Conservation (phyloP, 257 asterid genomes). For the Verbascum thapsus region DNA sequence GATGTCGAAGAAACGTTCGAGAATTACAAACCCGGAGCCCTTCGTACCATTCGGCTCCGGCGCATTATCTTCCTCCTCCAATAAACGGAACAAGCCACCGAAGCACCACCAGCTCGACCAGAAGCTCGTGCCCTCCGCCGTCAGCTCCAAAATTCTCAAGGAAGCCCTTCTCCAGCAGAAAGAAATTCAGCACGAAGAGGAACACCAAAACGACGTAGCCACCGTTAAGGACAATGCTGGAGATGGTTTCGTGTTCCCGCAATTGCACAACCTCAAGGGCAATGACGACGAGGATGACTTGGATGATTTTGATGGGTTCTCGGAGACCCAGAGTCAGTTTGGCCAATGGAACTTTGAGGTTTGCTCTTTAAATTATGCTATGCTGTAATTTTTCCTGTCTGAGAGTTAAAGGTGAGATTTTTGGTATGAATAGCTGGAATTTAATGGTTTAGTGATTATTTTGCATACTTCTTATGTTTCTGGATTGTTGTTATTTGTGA, state of each 20-base stretch:
- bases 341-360: slow-evolving; percentile 71
- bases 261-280: slow-evolving; percentile 34
- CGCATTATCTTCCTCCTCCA: slow-evolving; percentile 51
- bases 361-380: background rate
- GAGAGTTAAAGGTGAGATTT: too few species aligned
- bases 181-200: slow-evolving; percentile 84
- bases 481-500: background rate
- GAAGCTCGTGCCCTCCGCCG: slow-evolving; percentile 61
- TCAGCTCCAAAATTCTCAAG: slow-evolving; percentile 79
- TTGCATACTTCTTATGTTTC: background rate
- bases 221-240: slow-evolving; percentile 24
- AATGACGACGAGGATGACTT: slow-evolving; percentile 59
- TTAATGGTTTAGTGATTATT: background rate
- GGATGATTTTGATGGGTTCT: slow-evolving; percentile 70
- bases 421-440: too few species aligned
- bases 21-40: slow-evolving; percentile 85
- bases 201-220: slow-evolving; percentile 29
- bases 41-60: slow-evolving; percentile 59
- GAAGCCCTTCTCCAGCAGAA: slow-evolving; percentile 81
- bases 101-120: slow-evolving; percentile 73
- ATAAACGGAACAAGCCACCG: slow-evolving; percentile 62
- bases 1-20: slow-evolving; percentile 76
- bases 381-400: background rate
- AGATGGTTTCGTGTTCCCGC: slow-evolving; percentile 35
- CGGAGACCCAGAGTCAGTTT: slow-evolving; percentile 68